Base-by-base conservation (phyloP, 805 yeast genomes). In the Hanseniaspora osmophila region DNA sequence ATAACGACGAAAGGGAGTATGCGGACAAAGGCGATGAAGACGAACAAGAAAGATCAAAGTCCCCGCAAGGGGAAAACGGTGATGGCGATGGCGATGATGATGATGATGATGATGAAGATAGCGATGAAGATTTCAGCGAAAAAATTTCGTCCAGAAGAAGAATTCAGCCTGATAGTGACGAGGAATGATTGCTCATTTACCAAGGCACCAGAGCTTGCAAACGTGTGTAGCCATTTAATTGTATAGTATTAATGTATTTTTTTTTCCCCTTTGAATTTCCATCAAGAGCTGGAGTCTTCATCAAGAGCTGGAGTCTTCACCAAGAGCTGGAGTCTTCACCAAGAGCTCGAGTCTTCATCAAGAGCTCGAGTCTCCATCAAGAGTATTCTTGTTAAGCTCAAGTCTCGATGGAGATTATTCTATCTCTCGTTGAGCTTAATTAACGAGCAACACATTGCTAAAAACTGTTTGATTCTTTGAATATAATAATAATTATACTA, bases 141-240 rank as follows among this genome's bases (percentile, higher is more conserved):
- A 11, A 11, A 9, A 11, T 32, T 9, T 48, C 9, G 48, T 49
- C 18, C 40, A 37, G 47, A 50, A 30, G 22, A 35, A 49, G 51
- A 30, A 42, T 51, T 27, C 47, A 50, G 42, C 50, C 52, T 40
- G 55, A 54, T 22, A 52, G 53, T 46, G 59, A 56, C 38, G 57
- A 54, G 15, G 59, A 55, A 33, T 51, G 43, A 30, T 15, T n/a
- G 33, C 13, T 15, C 6, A n/a, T n/a, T n/a, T n/a, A n/a, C n/a
- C n/a, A n/a, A n/a, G n/a, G 2, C 40, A 37, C 9, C 37, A 10
- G 29, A 42, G 22, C 13, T 40, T 18, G 32, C 40, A 17, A 13
- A 32, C 37, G 38, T 7, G 19, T 32, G 17, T 40, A 15, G 27
- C 30, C 2, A 15, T 3, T n/a, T n/a, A 10, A 2, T 30, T 40